A percentile compares a stretch with the other conserved stretches of the same genome.
These are phyloP conservation scores for Macadamia tetraphylla DNA, from an alignment of 164 flowering plant genomes.

Conservation along the genomic window DNA sequence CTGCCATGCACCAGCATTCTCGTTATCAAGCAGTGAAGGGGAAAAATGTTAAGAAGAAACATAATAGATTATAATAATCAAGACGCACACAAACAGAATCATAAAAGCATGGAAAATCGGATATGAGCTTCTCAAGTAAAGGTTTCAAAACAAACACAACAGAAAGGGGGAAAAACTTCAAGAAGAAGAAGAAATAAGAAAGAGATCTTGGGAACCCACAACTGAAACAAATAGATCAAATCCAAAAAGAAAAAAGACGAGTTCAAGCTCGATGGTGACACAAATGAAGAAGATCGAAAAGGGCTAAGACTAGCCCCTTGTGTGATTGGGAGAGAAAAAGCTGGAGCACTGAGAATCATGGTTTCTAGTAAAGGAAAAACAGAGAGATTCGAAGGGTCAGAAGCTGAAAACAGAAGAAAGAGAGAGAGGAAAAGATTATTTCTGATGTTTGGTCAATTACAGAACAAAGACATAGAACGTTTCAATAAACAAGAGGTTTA, in stretches of 20 bases:
- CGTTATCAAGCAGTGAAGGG: neutral
- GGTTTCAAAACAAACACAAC: neutral
- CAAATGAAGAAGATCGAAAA: neutral
- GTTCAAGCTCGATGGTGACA: neutral
- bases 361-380: neutral
- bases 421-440: neutral
- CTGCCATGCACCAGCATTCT: constrained; percentile 46
- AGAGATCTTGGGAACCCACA: neutral
- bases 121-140: constrained; percentile 47
- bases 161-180: neutral
- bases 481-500: too few relatives aligned
- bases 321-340: neutral
- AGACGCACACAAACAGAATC: neutral
- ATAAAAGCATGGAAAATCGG: constrained; percentile 30
- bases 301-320: neutral
- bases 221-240: neutral
- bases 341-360: constrained; percentile 46
- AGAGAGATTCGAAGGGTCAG: neutral
- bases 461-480: neutral
- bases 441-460: neutral
- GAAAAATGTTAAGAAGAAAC: neutral
- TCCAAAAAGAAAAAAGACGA: neutral
- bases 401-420: neutral
- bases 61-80: neutral
- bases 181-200: neutral